phyloP scores from a whole-genome alignment of 441 rosid genomes.

The Brassica balearica region DNA sequence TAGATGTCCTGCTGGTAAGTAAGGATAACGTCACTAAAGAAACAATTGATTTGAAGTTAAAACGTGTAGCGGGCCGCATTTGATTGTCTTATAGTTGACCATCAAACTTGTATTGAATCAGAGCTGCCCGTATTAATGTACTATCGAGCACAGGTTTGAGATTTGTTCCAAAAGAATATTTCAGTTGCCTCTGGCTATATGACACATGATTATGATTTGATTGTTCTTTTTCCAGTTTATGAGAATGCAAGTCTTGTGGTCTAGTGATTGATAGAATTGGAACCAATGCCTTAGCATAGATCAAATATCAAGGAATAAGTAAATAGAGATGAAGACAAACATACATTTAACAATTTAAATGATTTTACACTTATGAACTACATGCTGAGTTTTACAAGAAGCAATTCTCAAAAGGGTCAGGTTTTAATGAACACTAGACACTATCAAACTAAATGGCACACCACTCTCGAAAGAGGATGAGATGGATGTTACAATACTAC shows the following conservation, averaged over 20 bases:
- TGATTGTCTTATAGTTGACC: not conserved
- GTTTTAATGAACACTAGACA: not conserved
- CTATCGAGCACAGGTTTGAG: not conserved
- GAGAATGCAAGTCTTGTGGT: not conserved
- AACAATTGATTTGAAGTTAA: not conserved
- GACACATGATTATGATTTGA: not conserved
- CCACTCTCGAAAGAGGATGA: not conserved
- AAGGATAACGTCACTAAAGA: constrained; percentile 22
- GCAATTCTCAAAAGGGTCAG: not conserved
- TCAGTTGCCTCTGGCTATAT: not conserved
- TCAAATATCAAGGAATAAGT: not conserved
- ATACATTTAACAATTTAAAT: not conserved
- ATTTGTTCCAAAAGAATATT: too few relatives aligned
- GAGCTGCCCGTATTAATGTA: not conserved
- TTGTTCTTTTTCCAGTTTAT: not conserved
- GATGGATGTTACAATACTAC: not conserved
- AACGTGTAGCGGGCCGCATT: not conserved
- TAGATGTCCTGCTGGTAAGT: constrained; percentile 19
- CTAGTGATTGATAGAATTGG: not conserved
- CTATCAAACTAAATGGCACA: not conserved
- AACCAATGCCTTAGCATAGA: not conserved
- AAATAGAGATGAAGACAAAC: not conserved
- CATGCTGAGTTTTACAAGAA: not conserved
- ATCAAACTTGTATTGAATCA: not conserved
- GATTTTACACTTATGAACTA: not conserved